Evolutionary conservation across 345 rosid genomes (phyloP), one percentile per base, ranked within the genome.

Genomic region (Salix suchowensis): DNA sequence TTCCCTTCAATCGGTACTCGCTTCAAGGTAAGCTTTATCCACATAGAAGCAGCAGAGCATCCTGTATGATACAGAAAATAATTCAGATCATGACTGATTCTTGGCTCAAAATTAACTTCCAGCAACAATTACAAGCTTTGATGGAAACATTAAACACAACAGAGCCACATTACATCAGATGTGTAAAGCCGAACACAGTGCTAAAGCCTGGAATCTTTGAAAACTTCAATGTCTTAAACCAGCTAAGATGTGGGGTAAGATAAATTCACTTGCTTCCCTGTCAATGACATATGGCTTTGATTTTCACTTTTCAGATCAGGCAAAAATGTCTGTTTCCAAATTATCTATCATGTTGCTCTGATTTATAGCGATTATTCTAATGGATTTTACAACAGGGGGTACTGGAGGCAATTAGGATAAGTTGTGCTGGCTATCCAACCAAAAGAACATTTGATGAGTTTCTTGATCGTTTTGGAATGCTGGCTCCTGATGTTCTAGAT

Each of bases 341-440:
- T 37, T 34, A 68, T 39, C 52, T 64, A 14, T 52, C 58, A 52
- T 18, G n/a, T 6, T 52, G 30, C 24, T 58, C 48, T 68, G 23
- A 46, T 30, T 54, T 42, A 60, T 28, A 61, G 21, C 48, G 11
- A 65, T 67, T 55, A 24, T 73, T 65, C 52, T 42, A 44, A 70
- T 23, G 23, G 24, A 58, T 40, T 52, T 14, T 65, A 42, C 71
- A 44, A 60, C 80, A 84, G 87, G 87, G 87, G 48, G 87, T 91
- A 12, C 86, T 91, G 40, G 96, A 91, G 85, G 96, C 96, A 48
- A 91, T 91, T 71, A 82, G 96, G 76, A 91, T 91, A 80, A 91
- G 93, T 77, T 89, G 96, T 85, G 96, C 96, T 28, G 93, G 96
- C 64, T 91, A 91, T 83, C 96, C 96, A 64, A 91, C 96, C 34